Percentiles rank a stretch among this genome's conserved stretches.
phyloP scores from a whole-genome alignment of 495 filamentous ascomycete genomes.

The Penicillium dipodomyicola region DNA sequence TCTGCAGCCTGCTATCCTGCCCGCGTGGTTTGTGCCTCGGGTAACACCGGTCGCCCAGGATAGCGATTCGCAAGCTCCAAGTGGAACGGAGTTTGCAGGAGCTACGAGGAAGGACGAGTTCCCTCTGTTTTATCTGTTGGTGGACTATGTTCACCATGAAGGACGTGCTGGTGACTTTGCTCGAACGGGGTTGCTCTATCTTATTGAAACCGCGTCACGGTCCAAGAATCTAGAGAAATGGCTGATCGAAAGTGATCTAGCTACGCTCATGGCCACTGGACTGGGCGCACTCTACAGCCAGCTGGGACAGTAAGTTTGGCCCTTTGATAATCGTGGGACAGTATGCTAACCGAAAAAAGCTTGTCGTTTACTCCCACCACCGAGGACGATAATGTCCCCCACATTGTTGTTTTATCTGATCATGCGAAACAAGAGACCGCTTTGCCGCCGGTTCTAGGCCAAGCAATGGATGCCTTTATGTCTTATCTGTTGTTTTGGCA shows the following conservation, averaged over 20 bases:
- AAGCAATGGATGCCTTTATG: slow-evolving; percentile 86
- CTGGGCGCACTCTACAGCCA: slow-evolving; percentile 95
- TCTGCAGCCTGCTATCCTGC: slow-evolving; percentile 75
- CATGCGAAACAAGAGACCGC: slow-evolving; percentile 50
- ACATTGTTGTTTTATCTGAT: slow-evolving; percentile 83
- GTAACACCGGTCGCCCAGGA: slow-evolving; percentile 36
- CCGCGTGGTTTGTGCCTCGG: slow-evolving; percentile 75
- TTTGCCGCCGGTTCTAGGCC: slow-evolving; percentile 57
- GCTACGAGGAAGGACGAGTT: slow-evolving; percentile 90
- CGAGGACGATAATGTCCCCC: slow-evolving; percentile 69
- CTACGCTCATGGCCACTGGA: slow-evolving; percentile 94
- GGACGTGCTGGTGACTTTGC: slow-evolving; percentile 94
- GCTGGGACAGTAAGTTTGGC: slow-evolving; percentile 64
- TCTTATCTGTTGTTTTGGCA: slow-evolving; percentile 97
- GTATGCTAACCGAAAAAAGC: slow-evolving; percentile 25
- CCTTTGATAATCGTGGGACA: neutral
- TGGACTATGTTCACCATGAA: slow-evolving; percentile 94
- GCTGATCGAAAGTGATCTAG: slow-evolving; percentile 95
- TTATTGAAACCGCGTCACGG: slow-evolving; percentile 87
- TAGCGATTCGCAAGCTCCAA: slow-evolving; percentile 41
- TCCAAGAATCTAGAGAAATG: slow-evolving; percentile 83
- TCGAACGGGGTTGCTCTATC: slow-evolving; percentile 90
- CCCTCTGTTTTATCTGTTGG: slow-evolving; percentile 88
- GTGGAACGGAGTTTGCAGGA: slow-evolving; percentile 71
- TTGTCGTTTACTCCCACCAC: slow-evolving; percentile 40